Percentiles rank a stretch among this genome's conserved stretches.
phyloP scores from a whole-genome alignment of 169 alveolate genomes.

The Plasmodium falciparum region DNA sequence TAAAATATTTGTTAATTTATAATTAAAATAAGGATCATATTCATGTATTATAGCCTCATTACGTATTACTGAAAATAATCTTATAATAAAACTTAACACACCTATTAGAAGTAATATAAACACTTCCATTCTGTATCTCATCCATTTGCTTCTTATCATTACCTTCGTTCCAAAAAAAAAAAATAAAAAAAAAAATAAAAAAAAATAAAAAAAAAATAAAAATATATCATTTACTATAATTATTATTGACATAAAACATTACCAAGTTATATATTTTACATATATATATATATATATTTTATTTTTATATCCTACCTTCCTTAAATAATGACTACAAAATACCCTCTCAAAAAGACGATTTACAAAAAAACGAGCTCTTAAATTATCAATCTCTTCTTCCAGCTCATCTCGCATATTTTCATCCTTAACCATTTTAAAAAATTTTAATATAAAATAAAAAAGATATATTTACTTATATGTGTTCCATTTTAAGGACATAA shows the following conservation, averaged over 20 bases:
- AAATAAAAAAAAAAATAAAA: neutral
- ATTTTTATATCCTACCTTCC: conserved; percentile 8
- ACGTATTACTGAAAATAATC: conserved; percentile 96
- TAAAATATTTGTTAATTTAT: conserved; percentile 95
- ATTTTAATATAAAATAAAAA: too few species aligned
- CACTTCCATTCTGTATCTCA: conserved; percentile 21
- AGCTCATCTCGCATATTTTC: neutral
- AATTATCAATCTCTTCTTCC: conserved; percentile 9
- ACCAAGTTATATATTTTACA: neutral
- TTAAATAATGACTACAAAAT: conserved; percentile 12
- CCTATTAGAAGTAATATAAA: conserved; percentile 76
- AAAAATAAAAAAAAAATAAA: neutral
- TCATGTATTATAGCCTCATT: conserved; percentile 98
- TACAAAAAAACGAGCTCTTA: conserved; percentile 16
- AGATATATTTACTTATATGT: neutral
- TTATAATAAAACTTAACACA: conserved; percentile 88
- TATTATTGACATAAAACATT: too few species aligned
- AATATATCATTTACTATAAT: neutral
- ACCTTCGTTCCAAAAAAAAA: conserved; percentile 9
- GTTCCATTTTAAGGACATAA: neutral
- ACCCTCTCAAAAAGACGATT: conserved; percentile 8
- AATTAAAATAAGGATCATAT: conserved; percentile 99
- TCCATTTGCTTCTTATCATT: conserved; percentile 7
- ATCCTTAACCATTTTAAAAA: neutral
- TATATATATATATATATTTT: neutral